phyloP scores from a whole-genome alignment of 129 eudicot species.

The Pseudognaphalium luteoalbum region DNA sequence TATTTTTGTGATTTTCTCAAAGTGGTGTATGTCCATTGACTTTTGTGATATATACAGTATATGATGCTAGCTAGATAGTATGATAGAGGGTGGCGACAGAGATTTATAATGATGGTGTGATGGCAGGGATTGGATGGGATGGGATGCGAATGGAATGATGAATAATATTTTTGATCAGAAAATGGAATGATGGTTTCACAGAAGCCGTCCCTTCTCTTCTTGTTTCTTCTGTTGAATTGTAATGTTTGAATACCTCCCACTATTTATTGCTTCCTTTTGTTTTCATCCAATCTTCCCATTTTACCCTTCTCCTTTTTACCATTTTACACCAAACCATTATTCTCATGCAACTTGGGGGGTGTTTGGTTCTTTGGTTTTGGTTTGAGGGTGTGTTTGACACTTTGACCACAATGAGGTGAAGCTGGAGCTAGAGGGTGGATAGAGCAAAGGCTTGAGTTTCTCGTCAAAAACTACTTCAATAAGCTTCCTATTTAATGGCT shows the following conservation, averaged over 20 bases:
- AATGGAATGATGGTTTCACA: slow-evolving; percentile 6
- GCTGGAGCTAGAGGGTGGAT: no score
- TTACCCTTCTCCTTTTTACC: background rate
- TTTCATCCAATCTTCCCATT: background rate
- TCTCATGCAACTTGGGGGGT: no score
- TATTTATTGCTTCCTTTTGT: slow-evolving; percentile 1
- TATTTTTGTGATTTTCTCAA: no score
- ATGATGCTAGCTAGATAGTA: no score
- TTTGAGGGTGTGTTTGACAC: no score
- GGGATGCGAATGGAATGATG: slow-evolving; percentile 9
- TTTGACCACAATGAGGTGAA: no score
- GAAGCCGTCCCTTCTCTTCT: slow-evolving; percentile 9
- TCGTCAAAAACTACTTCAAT: no score
- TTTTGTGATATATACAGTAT: background rate
- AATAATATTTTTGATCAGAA: background rate
- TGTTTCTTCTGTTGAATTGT: background rate
- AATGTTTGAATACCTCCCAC: background rate
- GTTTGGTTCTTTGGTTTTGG: no score
- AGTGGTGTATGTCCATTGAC: background rate
- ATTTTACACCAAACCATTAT: background rate
- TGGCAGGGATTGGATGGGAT: background rate
- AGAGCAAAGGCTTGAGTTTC: no score
- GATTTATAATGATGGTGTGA: background rate
- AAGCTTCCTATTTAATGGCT: no score
- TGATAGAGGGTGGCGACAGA: background rate